A percentile compares a stretch with the other conserved stretches of the same genome.
Evolutionary conservation across 768 basidiomycete species (phyloP).

Genomic region (Boletus edulis): DNA sequence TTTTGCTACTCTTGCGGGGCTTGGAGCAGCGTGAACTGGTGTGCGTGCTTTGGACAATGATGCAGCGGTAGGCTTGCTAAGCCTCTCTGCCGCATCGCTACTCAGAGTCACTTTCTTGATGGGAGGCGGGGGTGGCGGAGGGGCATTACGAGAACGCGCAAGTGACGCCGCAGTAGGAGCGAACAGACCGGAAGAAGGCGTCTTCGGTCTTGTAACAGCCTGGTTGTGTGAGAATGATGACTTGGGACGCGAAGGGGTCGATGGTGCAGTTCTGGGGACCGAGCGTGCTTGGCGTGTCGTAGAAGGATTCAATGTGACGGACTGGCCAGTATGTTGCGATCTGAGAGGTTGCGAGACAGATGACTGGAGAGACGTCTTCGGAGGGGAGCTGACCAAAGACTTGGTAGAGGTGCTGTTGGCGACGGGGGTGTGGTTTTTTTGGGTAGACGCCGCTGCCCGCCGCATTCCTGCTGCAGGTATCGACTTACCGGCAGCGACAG

Average conservation of each 20-base stretch:
- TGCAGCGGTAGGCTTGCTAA: slow-evolving; percentile 83
- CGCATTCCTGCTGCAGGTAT: slow-evolving; percentile 22
- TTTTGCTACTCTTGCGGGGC: slow-evolving; percentile 28
- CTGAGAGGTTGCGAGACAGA: slow-evolving; percentile 37
- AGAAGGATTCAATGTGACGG: slow-evolving; percentile 33
- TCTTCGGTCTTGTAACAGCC: slow-evolving; percentile 46
- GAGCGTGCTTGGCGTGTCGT: slow-evolving; percentile 25
- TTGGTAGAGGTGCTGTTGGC: slow-evolving; percentile 19
- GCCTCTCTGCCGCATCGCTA: slow-evolving; percentile 55
- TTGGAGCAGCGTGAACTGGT: slow-evolving; percentile 13
- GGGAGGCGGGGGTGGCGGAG: slow-evolving; percentile 44
- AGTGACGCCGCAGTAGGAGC: slow-evolving; percentile 84
- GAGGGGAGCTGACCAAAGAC: slow-evolving; percentile 24
- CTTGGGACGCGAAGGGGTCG: slow-evolving; percentile 37
- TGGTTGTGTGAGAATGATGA: slow-evolving; percentile 28
- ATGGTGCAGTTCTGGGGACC: slow-evolving; percentile 29
- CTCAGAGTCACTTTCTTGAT: slow-evolving; percentile 55
- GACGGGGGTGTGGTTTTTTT: slow-evolving; percentile 29
- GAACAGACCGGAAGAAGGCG: slow-evolving; percentile 65
- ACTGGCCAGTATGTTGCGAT: slow-evolving; percentile 43
- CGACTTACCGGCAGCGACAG: slow-evolving; percentile 16
- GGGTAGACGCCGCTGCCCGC: slow-evolving; percentile 20
- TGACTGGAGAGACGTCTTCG: slow-evolving; percentile 32
- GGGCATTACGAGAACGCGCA: slow-evolving; percentile 60
- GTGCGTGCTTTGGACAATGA: slow-evolving; percentile 61